Evolutionary conservation across 2,329 filamentous ascomycete species (phyloP).

Genomic region (Penicillium expansum): DNA sequence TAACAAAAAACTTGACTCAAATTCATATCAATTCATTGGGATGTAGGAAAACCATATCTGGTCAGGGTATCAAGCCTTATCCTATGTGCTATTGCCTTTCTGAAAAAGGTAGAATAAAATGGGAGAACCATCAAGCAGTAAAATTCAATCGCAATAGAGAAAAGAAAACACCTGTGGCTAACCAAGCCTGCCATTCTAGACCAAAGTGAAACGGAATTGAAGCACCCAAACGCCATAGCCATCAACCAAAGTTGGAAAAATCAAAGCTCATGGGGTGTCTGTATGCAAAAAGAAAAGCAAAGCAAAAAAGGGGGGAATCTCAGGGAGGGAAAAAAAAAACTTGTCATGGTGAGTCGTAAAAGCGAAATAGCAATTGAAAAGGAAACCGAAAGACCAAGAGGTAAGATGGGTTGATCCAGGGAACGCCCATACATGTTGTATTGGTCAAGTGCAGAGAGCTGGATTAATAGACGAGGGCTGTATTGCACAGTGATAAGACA

Average conservation of each 20-base stretch:
- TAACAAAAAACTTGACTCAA: too few species aligned
- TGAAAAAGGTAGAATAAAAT: background rate
- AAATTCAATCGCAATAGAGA: constrained; percentile 2
- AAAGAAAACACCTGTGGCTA: constrained; percentile 11
- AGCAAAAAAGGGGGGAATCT: constrained; percentile 14
- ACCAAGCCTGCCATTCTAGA: constrained; percentile 25
- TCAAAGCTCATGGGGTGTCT: constrained; percentile 4
- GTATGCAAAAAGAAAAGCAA: constrained; percentile 6
- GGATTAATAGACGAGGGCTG: constrained; percentile 12
- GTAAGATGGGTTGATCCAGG: background rate
- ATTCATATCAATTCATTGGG: constrained; percentile 2
- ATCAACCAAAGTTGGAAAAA: background rate
- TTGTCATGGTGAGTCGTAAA: constrained; percentile 13
- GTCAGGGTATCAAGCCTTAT: constrained; percentile 26
- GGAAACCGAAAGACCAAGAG: background rate
- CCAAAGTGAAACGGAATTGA: constrained; percentile 1
- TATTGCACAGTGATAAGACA: constrained; percentile 1
- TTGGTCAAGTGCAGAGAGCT: background rate
- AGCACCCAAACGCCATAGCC: constrained; percentile 14
- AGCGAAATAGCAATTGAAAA: background rate
- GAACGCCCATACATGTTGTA: background rate
- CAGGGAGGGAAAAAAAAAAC: constrained; percentile 5
- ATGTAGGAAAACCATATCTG: constrained; percentile 19
- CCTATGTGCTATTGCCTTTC: constrained; percentile 10
- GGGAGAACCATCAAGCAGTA: constrained; percentile 1